A percentile compares a stretch with the other conserved stretches of the same genome.
Evolutionary conservation across 2,329 filamentous ascomycete species (phyloP).

Genomic region (Hypomyces rosellus): DNA sequence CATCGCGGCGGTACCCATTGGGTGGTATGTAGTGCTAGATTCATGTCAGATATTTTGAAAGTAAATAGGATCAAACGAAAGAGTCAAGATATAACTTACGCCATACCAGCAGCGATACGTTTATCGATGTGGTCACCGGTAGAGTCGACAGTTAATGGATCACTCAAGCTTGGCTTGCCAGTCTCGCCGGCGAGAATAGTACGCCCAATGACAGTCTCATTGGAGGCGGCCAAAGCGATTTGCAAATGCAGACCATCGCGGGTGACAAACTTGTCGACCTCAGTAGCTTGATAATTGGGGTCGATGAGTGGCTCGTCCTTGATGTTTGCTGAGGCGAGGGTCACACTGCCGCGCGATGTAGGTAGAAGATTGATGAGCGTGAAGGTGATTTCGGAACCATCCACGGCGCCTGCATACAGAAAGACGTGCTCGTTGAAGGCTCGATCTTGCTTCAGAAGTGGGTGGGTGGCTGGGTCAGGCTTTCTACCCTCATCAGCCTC

Average conservation of each 20-base stretch:
- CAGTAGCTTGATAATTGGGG: constrained; percentile 25
- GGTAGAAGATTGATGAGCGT: constrained; percentile 19
- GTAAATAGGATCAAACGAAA: too few species aligned
- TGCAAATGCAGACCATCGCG: constrained; percentile 17
- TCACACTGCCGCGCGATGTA: constrained; percentile 23
- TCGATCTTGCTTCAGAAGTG: constrained; percentile 23
- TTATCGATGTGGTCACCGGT: constrained; percentile 25
- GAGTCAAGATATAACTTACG: background rate
- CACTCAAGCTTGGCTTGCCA: constrained; percentile 14
- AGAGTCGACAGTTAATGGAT: constrained; percentile 15
- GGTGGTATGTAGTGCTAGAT: constrained; percentile 21
- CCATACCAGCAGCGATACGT: constrained; percentile 13
- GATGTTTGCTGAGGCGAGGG: constrained; percentile 15
- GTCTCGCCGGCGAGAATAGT: constrained; percentile 19
- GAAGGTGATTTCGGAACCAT: constrained; percentile 18
- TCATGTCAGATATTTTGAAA: background rate
- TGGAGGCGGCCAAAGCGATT: constrained; percentile 16
- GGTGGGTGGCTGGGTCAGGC: constrained; percentile 24
- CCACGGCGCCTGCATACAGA: constrained; percentile 16
- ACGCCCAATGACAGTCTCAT: constrained; percentile 14
- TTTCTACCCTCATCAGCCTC: constrained; percentile 26
- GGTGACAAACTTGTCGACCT: constrained; percentile 24
- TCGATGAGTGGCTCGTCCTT: constrained; percentile 20
- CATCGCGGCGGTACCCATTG: constrained; percentile 25
- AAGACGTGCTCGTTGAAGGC: constrained; percentile 16